These are phyloP conservation scores for Thozetella sp. DNA, from an alignment of 495 filamentous ascomycete species.

Conservation along the genomic window DNA sequence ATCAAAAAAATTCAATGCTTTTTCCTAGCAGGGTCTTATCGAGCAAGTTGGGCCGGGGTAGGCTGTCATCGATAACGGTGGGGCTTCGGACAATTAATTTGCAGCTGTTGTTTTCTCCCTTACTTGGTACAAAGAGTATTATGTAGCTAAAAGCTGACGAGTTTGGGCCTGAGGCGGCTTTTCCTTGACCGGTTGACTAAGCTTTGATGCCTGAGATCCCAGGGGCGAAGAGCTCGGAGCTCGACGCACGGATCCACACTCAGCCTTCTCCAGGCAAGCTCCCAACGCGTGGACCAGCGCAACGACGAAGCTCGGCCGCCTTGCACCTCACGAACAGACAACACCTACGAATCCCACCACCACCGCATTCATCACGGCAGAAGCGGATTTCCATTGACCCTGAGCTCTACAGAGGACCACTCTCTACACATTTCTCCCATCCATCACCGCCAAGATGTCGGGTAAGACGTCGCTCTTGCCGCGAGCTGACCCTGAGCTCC, in stretches of 20 bases:
- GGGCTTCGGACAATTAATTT: background rate
- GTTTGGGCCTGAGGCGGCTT: background rate
- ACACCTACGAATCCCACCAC: background rate
- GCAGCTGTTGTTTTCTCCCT: too few species aligned
- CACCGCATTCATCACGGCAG: background rate
- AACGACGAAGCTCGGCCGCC: slow-evolving; percentile 31
- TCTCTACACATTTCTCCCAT: slow-evolving; percentile 8
- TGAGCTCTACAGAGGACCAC: background rate
- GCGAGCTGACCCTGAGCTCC: slow-evolving; percentile 17
- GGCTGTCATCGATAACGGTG: slow-evolving; percentile 19
- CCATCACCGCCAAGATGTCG: slow-evolving; percentile 41
- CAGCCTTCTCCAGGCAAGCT: slow-evolving; percentile 41
- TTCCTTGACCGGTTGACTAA: background rate
- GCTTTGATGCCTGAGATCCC: background rate
- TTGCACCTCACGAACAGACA: slow-evolving; percentile 8
- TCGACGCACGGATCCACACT: slow-evolving; percentile 5
- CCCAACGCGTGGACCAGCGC: slow-evolving; percentile 33
- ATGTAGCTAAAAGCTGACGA: too few species aligned
- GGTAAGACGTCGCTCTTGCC: slow-evolving; percentile 24
- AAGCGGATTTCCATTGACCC: background rate
- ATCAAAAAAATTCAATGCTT: slow-evolving; percentile 15
- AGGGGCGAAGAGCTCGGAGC: background rate
- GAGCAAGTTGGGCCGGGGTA: slow-evolving; percentile 17
- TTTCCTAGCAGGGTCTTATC: slow-evolving; percentile 34
- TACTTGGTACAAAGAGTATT: too few species aligned